A percentile compares a stretch with the other conserved stretches of the same genome.
Evolutionary conservation across 225 moss, liverwort and hornwort species (phyloP).

Genomic region (Asterella californica): DNA sequence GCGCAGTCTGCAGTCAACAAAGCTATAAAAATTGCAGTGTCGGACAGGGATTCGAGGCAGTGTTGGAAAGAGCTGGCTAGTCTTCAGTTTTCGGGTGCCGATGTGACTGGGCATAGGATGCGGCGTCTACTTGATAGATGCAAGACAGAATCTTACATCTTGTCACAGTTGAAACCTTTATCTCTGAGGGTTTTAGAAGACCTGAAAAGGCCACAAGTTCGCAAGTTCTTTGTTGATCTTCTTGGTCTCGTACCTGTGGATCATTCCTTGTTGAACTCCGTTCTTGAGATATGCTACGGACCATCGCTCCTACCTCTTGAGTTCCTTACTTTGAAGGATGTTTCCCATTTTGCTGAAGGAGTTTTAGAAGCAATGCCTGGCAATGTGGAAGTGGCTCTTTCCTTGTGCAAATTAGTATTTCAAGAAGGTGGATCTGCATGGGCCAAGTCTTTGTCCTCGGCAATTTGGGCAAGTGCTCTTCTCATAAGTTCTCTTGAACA

Average conservation of each 20-base stretch:
- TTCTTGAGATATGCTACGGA: constrained; percentile 52
- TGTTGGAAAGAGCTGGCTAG: constrained; percentile 74
- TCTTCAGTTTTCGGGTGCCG: constrained; percentile 21
- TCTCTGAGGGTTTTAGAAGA: constrained; percentile 40
- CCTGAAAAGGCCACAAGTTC: constrained; percentile 62
- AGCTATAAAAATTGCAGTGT: constrained; percentile 54
- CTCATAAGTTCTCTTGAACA: constrained; percentile 55
- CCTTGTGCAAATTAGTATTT: constrained; percentile 46
- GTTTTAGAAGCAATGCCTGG: constrained; percentile 65
- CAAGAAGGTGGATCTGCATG: constrained; percentile 28
- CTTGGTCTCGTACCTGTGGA: constrained; percentile 53
- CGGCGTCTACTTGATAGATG: constrained; percentile 61
- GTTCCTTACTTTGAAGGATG: constrained; percentile 36
- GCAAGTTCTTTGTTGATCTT: constrained; percentile 61
- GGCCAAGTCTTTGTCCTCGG: constrained; percentile 25
- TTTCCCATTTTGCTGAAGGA: constrained; percentile 61
- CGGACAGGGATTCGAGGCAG: constrained; percentile 49
- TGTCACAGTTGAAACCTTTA: constrained; percentile 54
- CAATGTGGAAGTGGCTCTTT: constrained; percentile 55
- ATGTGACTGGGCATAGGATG: constrained; percentile 24
- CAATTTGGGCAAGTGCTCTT: constrained; percentile 60
- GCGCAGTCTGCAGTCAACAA: constrained; percentile 51
- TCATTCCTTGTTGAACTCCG: constrained; percentile 55
- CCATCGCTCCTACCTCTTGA: constrained; percentile 41
- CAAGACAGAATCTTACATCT: constrained; percentile 44